Conservation (phyloP, 352 stramenopile genomes). For the Saprolegnia parasitica region DNA sequence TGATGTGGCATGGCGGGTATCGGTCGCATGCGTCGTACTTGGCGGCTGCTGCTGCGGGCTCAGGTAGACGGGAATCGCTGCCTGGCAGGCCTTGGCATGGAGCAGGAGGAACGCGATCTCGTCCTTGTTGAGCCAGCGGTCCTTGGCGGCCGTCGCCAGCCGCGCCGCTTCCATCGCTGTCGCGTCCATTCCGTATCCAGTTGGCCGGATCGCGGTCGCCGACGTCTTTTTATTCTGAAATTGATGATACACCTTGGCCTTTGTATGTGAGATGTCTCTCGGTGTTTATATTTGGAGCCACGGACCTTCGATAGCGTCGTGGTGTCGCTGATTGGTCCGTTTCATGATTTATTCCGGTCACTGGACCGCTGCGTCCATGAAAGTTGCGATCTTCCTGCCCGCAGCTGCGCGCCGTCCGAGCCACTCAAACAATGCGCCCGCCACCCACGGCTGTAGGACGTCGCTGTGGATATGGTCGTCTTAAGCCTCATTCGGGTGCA, state of each 20-base stretch:
- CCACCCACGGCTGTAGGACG: not conserved
- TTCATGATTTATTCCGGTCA: not conserved
- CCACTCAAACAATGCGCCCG: not conserved
- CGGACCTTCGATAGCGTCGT: not conserved
- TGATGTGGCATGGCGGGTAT: not conserved
- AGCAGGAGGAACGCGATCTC: constrained; percentile 69
- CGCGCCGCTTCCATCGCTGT: constrained; percentile 9
- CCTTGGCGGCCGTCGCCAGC: constrained; percentile 3
- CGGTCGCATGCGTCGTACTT: constrained; percentile 42
- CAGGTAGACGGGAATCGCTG: constrained; percentile 31
- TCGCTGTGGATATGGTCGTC: no score
- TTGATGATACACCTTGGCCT: no score
- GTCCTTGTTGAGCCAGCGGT: constrained; percentile 79
- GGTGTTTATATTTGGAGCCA: not conserved
- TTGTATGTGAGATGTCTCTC: not conserved
- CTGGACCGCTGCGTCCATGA: not conserved
- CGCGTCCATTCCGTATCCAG: constrained; percentile 20
- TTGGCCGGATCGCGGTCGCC: no score
- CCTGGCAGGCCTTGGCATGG: constrained; percentile 39
- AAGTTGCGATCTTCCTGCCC: not conserved
- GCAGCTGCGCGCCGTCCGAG: not conserved
- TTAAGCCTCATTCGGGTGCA: no score
- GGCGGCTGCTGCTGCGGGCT: constrained; percentile 45
- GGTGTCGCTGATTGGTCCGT: not conserved
- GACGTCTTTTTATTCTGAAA: no score